These are phyloP conservation scores for Eragrostis tef DNA, from an alignment of 202 grass and related monocot genomes.

Conservation along the genomic window DNA sequence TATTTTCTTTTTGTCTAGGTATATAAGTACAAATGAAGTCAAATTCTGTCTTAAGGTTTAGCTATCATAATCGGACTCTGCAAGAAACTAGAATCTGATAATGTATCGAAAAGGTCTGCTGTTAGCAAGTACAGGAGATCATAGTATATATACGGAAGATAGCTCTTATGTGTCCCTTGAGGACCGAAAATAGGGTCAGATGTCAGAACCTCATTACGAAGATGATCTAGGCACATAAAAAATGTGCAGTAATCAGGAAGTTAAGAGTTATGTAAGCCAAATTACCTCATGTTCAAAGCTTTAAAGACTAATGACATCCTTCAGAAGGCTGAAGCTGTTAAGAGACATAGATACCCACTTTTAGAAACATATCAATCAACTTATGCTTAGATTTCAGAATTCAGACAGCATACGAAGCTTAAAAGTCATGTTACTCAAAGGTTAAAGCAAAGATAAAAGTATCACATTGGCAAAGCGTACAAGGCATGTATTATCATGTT, in stretches of 20 bases:
- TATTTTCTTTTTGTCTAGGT: not conserved
- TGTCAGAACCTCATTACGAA: not conserved
- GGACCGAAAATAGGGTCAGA: no score
- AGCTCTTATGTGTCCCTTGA: no score
- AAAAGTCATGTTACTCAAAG: not conserved
- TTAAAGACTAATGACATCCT: not conserved
- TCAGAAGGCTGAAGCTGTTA: not conserved
- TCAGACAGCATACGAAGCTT: not conserved
- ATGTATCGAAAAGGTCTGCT: not conserved
- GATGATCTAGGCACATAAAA: not conserved
- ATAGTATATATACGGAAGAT: no score
- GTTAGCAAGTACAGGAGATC: not conserved
- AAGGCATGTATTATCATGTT: not conserved
- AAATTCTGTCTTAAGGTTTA: not conserved
- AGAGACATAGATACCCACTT: not conserved
- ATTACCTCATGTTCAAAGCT: not conserved
- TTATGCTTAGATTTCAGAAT: not conserved
- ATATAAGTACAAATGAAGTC: not conserved
- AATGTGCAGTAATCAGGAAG: not conserved
- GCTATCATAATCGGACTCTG: no score
- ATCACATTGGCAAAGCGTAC: not conserved
- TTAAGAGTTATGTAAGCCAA: not conserved
- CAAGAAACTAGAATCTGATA: not conserved
- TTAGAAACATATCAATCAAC: not conserved
- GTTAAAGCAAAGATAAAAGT: not conserved